A percentile compares a stretch with the other conserved stretches of the same genome.
phyloP scores from a whole-genome alignment of 306 rosid genomes.

The Heteromeles arbutifolia region DNA sequence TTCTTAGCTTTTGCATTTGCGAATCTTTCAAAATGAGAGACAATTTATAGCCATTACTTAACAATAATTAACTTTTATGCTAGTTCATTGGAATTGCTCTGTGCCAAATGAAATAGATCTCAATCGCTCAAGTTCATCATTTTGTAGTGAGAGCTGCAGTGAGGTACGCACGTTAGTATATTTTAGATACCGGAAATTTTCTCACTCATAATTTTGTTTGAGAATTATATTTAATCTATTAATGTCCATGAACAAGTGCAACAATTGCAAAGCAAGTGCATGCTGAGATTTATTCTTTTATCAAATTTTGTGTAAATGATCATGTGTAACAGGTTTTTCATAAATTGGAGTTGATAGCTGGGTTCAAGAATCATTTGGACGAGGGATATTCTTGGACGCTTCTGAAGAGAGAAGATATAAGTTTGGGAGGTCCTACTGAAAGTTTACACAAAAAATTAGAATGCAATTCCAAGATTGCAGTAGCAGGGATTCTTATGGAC shows the following conservation, averaged over 20 bases:
- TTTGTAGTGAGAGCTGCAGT: constrained; percentile 20
- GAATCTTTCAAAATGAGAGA: background rate
- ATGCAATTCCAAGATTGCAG: constrained; percentile 24
- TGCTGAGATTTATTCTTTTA: background rate
- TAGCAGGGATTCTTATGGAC: constrained; percentile 22
- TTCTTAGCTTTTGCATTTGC: background rate
- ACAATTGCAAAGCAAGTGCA: no score
- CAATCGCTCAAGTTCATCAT: background rate
- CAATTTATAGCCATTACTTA: background rate
- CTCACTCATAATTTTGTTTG: no score
- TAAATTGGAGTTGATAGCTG: constrained; percentile 18
- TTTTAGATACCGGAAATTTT: no score
- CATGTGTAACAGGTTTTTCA: constrained; percentile 16
- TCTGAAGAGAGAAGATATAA: constrained; percentile 4
- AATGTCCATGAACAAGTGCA: no score
- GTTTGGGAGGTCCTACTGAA: background rate
- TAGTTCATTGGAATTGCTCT: constrained; percentile 33
- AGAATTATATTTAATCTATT: no score
- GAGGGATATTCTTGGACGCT: constrained; percentile 28
- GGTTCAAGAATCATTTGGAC: constrained; percentile 3
- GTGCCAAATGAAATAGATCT: background rate
- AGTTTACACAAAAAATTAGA: background rate
- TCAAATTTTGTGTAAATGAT: background rate
- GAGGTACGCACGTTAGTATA: constrained; percentile 11
- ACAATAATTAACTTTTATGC: background rate